Evolutionary conservation across 2,329 filamentous ascomycete species (phyloP), one percentile per base, ranked within the genome.

Genomic region (Lecanosticta acicola): DNA sequence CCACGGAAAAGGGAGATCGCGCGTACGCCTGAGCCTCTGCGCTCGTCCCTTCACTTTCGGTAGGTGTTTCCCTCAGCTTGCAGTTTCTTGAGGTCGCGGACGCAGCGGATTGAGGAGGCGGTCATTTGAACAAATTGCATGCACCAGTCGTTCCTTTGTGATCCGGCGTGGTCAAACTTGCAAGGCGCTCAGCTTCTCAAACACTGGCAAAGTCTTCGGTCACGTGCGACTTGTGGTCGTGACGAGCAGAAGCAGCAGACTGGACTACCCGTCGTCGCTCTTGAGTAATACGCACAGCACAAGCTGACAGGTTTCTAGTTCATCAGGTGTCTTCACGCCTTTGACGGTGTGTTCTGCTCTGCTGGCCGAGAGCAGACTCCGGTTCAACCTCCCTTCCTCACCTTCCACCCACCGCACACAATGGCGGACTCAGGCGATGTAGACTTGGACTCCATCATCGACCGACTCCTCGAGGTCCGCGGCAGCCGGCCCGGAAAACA

Each of bases 401-500:
- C 38, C 44, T 43, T 40, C 29, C 34, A 36, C 38, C 39, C 19
- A 34, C 49, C 56, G 57, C 58, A 56, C 43, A 71, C 68, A 67
- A 87, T 87, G 83, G 83, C 83, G 69, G 83, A 86, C 71, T 74
- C 80, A 66, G 79, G 88, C 74, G 91, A 97, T 74, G 87, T 97
- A 74, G 91, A 97, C 76, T 80, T 98, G 75, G 93, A 98, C 74
- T 96, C 90, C 66, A 95, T 97, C 83, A 97, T 98, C 78, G 91
- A 97, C 73, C 83, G 93, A 72, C 81, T 98, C 66, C 79, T 97
- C 67, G 93, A 98, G 75, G 93, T 97, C 68, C 85, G 93, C 73
- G 93, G 91, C 68, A 96, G 90, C 79, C 84, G 93, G 66, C 93
- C 93, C 48, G 93, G 93, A 64, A 98, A 98, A 78, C 93, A 97